A percentile compares a stretch with the other conserved stretches of the same genome.
Conservation (phyloP, 495 filamentous ascomycete species). For the Aspergillus diversus region DNA sequence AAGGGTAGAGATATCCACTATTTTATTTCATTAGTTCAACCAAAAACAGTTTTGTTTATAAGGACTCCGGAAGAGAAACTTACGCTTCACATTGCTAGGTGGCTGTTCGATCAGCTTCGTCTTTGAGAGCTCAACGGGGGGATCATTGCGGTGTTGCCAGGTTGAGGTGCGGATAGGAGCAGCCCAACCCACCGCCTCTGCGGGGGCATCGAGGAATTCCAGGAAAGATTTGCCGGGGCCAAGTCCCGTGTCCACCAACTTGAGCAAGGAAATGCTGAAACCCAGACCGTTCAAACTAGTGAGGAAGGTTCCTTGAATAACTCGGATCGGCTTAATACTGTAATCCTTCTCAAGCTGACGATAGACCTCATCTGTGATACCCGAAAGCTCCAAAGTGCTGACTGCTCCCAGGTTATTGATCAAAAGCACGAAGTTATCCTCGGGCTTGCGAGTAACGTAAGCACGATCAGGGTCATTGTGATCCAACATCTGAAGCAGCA, state of each 20-base stretch:
- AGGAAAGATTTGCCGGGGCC: constrained; percentile 78
- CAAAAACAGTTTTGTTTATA: neutral
- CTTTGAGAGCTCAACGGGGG: constrained; percentile 49
- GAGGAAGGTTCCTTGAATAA: constrained; percentile 64
- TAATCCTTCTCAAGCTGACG: constrained; percentile 71
- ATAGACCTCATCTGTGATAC: constrained; percentile 86
- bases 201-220: constrained; percentile 82
- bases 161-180: constrained; percentile 63
- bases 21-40: constrained; percentile 21
- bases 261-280: constrained; percentile 86
- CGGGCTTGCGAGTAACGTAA: constrained; percentile 68
- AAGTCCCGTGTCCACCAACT: constrained; percentile 77
- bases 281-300: constrained; percentile 92
- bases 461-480: constrained; percentile 76
- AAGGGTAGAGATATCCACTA: constrained; percentile 63
- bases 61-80: constrained; percentile 18
- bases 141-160: constrained; percentile 53
- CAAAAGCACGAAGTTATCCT: constrained; percentile 71
- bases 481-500: constrained; percentile 84
- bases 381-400: constrained; percentile 84
- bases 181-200: constrained; percentile 85
- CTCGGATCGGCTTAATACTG: constrained; percentile 71
- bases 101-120: constrained; percentile 59
- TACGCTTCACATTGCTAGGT: constrained; percentile 71
- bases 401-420: constrained; percentile 96